phyloP scores from a whole-genome alignment of 176 grass and related monocot species.

The Sorghum bicolor region DNA sequence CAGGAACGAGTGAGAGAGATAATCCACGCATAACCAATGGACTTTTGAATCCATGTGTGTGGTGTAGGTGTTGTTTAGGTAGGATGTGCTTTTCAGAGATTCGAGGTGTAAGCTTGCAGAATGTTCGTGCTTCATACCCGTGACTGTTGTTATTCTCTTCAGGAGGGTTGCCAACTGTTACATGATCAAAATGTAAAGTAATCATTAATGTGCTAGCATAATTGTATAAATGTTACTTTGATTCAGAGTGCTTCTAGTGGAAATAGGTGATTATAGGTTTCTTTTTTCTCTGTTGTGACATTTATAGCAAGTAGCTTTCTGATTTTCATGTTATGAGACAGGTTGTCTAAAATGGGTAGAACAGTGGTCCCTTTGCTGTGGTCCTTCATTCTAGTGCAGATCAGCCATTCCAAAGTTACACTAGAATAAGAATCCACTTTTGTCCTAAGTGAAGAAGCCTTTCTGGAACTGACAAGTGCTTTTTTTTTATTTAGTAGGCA shows the following conservation, averaged over 20 bases:
- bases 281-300: background rate
- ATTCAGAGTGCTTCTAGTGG: background rate
- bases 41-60: background rate
- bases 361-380: background rate
- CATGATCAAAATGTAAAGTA: background rate
- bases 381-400: conserved; percentile 2
- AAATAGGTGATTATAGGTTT: background rate
- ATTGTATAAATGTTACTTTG: background rate
- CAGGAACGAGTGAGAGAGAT: background rate
- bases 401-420: background rate
- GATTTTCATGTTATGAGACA: background rate
- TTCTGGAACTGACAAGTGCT: background rate
- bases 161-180: background rate
- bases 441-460: background rate
- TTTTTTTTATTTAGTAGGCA: background rate
- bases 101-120: background rate
- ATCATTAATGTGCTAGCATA: background rate
- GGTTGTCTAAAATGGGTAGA: background rate
- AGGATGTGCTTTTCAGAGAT: conserved; percentile 14
- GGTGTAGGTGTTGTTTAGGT: conserved; percentile 37
- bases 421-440: conserved; percentile 3
- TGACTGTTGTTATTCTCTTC: background rate
- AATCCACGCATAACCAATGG: background rate
- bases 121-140: conserved; percentile 8
- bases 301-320: background rate